Base-by-base conservation (phyloP, 768 basidiomycete species). In the Tricholoma bakamatsutake region DNA sequence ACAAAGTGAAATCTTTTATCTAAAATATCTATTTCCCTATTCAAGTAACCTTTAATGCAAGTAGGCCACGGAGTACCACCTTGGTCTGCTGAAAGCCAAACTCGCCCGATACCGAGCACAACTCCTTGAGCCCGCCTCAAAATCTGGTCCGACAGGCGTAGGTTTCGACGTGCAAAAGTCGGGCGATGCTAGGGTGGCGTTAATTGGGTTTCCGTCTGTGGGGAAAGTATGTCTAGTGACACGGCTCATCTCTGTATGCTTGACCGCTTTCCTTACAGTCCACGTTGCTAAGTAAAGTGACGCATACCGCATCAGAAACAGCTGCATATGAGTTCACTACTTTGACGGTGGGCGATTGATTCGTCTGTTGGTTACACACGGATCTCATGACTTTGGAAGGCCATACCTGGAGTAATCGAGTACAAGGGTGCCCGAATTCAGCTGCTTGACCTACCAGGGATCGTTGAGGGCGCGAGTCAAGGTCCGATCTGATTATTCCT, bases 321-420 rank as follows among this genome's bases (percentile, higher is more conserved):
- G 97, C 95, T 12, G 90, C 93, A 10, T 98, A 97, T 66, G 95
- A 98, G 68, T 98, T 97, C 71, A 97, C 94, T 2, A 96, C 92
- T 3, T 80, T 96, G 31, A 91, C 90, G 9, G 90, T 88, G 63
- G 61, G 79, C 66, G 30, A 40, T 42, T 28, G 17, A 48, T 15
- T 30, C 7, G 27, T 50, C 45, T 37, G 45, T 12, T 17, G 35
- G 37, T 34, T 35, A 45, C 40, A n/a, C 51, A 15, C 47, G 21
- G 21, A 45, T 37, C 37, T 61, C 54, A 57, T 51, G 59, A 39
- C 58, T 24, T 8, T 53, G 48, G 42, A 60, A 91, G 85, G 96
- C 97, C 9, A 98, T 99, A 58, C 96, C 97, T 34, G 97, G 97
- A 49, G 97, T 98, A 3, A 83, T 98, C 15, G 95, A 98, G 65